Conservation (phyloP, 805 yeast genomes). For the Hermanozyma aechmeae region DNA sequence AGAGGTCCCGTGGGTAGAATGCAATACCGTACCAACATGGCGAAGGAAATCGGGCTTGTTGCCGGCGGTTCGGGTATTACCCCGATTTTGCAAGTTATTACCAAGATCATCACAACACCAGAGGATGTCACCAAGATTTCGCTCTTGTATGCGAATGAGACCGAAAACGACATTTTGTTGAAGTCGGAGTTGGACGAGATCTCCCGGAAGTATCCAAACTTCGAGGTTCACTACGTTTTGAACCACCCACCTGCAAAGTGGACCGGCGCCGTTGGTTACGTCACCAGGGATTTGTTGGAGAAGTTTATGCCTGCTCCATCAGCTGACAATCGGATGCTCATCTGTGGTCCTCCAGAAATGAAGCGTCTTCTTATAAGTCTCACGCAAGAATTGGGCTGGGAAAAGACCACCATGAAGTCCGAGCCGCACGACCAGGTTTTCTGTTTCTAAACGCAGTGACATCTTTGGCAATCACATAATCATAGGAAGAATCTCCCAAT, state of each 20-base stretch:
- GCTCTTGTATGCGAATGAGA: conserved; percentile 63
- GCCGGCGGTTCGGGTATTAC: conserved; percentile 91
- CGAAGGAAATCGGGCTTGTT: conserved; percentile 54
- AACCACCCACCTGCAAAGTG: conserved; percentile 41
- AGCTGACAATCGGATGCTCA: conserved; percentile 44
- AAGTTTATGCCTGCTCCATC: conserved; percentile 44
- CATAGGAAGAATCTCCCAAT: too few species aligned
- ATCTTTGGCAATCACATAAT: too few species aligned
- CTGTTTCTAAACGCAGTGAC: conserved; percentile 29
- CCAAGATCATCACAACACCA: conserved; percentile 60
- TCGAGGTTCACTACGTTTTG: conserved; percentile 51
- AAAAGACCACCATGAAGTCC: conserved; percentile 34
- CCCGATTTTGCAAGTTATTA: conserved; percentile 76
- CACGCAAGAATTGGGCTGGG: conserved; percentile 58
- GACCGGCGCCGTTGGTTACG: conserved; percentile 51
- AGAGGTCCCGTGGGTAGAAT: conserved; percentile 77
- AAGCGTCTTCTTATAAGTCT: conserved; percentile 41
- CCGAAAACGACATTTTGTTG: conserved; percentile 67
- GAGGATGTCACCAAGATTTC: conserved; percentile 54
- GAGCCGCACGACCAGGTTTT: conserved; percentile 49
- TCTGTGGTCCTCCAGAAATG: conserved; percentile 74
- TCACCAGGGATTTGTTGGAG: conserved; percentile 48
- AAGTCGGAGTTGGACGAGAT: conserved; percentile 67
- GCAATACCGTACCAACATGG: conserved; percentile 47
- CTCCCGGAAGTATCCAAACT: conserved; percentile 51